These are phyloP conservation scores for Cytospora mali DNA, from an alignment of 2,329 filamentous ascomycete species.

Conservation along the genomic window DNA sequence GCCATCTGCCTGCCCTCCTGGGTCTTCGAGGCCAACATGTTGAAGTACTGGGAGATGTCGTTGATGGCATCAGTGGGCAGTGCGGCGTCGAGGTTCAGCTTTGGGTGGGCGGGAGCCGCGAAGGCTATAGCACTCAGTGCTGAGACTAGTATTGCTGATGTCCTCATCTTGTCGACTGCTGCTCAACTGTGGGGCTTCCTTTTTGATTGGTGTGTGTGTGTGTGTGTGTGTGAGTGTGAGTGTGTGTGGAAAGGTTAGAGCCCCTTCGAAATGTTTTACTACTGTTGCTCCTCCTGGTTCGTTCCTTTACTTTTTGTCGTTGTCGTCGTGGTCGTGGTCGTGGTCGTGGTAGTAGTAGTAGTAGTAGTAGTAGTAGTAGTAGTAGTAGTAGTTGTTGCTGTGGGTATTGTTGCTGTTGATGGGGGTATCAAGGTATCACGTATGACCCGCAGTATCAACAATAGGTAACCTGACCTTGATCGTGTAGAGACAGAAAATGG, in stretches of 20 bases:
- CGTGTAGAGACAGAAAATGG: conserved; percentile 12
- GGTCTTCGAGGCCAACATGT: conserved; percentile 58
- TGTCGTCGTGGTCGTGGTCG: not conserved
- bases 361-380: no score
- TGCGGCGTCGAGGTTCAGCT: conserved; percentile 44
- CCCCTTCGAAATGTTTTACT: not conserved
- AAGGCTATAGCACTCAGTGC: conserved; percentile 46
- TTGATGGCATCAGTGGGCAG: conserved; percentile 45
- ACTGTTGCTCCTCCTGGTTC: conserved; percentile 9
- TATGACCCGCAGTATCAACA: not conserved
- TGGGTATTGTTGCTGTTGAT: not conserved
- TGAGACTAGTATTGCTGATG: conserved; percentile 50
- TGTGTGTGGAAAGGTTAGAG: conserved; percentile 8
- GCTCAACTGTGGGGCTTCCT: not conserved
- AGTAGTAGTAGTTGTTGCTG: no score
- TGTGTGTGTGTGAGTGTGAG: conserved; percentile 12
- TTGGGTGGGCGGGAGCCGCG: conserved; percentile 51
- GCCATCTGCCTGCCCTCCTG: conserved; percentile 48
- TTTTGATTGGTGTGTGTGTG: not conserved
- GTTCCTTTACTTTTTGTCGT: not conserved
- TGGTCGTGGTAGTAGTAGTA: not conserved
- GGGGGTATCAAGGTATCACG: not conserved
- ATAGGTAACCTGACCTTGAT: conserved; percentile 9
- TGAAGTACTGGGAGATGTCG: conserved; percentile 63
- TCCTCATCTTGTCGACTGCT: conserved; percentile 49